Conservation (phyloP, 1,139 yeast species). For the Kodamaea sp. region DNA sequence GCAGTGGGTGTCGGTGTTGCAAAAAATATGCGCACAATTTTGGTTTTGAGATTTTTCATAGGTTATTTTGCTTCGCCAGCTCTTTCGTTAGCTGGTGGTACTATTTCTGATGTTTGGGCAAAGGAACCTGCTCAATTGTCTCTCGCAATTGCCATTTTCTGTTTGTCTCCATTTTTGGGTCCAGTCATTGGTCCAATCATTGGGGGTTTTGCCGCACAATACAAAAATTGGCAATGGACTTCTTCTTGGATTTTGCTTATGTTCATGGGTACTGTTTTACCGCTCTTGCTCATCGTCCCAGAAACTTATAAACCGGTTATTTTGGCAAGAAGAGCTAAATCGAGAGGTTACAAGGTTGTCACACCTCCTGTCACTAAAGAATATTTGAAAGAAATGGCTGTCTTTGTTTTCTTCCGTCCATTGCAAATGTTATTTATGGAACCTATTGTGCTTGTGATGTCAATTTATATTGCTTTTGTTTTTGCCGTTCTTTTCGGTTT, state of each 20-base stretch:
- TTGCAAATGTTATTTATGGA: conserved; percentile 61
- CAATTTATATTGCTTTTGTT: conserved; percentile 65
- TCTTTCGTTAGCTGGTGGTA: conserved; percentile 82
- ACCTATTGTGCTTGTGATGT: conserved; percentile 66
- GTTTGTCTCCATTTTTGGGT: conserved; percentile 70
- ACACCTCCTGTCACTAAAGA: conserved; percentile 22
- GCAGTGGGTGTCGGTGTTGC: conserved; percentile 74
- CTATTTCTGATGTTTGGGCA: conserved; percentile 70
- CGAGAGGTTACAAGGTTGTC: conserved; percentile 51
- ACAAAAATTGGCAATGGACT: conserved; percentile 73
- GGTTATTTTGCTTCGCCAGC: conserved; percentile 86
- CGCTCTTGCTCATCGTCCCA: conserved; percentile 56
- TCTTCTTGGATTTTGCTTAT: conserved; percentile 70
- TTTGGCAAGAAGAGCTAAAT: conserved; percentile 52
- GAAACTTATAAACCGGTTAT: conserved; percentile 69
- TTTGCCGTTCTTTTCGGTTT: conserved; percentile 75
- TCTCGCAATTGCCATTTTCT: conserved; percentile 66
- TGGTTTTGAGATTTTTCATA: conserved; percentile 72
- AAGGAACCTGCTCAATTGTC: conserved; percentile 55
- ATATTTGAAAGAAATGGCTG: conserved; percentile 26
- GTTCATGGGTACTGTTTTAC: conserved; percentile 63
- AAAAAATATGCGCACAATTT: conserved; percentile 50
- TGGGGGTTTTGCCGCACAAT: conserved; percentile 73
- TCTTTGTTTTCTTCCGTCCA: conserved; percentile 56
- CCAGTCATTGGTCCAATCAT: conserved; percentile 81